Evolutionary conservation across 805 yeast species (phyloP), one percentile per base, ranked within the genome.

Genomic region (Metschnikowia cubensis): DNA sequence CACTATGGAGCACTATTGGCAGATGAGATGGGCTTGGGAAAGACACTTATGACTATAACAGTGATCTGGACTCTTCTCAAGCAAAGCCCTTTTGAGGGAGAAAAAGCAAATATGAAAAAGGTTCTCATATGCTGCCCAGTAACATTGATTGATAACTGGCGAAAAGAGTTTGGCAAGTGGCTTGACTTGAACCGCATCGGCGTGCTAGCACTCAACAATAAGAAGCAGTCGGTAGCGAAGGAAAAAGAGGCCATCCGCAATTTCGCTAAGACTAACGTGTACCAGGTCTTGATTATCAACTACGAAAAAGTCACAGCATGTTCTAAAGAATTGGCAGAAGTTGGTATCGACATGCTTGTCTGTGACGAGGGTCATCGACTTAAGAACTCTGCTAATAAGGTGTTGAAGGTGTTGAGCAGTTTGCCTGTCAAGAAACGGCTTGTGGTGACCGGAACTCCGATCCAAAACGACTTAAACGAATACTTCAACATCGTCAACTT

Each of bases 291-390:
- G 60, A 79, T 94, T 6, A 78, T 90, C 55, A 96, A 97, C 3
- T 94, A 94, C 64, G 99, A 94, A 62, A 87, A 87, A 60, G 71
- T 91, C 35, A 65, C 82, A 14, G 75, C 76, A 14, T 73, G 83
- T 59, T 67, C 76, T 20, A 70, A 73, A 6, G 84, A 85, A 51
- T 60, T 87, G 6, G 58, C 71, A 1, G 64, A 70, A 2, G 74
- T 74, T 2, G 65, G 66, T 0, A 70, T 81, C 53, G 98, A 90
- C 63, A 57, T 94, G 15, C 69, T 94, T 17, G 80, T 94, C 0
- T 94, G 97, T 65, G 99, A 94, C 66, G 99, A 94, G 63, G 99
- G 98, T 2, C 99, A 94, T 65, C 74, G 96, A 44, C 74, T 94
- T 56, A 94, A 92, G 59, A 87, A 82, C 57, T 74, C 81, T 4